Conservation (phyloP, 441 rosid genomes). For the Arabidopsis lyrata region DNA sequence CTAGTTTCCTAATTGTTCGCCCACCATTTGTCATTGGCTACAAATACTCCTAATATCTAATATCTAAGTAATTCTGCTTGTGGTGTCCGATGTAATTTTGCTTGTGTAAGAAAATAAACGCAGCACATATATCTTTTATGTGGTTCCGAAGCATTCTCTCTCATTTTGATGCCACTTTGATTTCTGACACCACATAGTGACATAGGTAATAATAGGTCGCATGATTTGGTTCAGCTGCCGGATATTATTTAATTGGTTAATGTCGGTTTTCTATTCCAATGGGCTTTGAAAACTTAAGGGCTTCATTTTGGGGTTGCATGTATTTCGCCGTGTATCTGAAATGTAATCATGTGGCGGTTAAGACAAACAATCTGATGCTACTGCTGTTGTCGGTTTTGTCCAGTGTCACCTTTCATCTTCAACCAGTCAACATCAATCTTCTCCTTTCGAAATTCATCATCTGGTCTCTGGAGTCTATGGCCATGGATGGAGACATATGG, state of each 20-base stretch:
- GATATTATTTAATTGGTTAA: neutral
- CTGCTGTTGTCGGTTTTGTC: neutral
- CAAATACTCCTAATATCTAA: neutral
- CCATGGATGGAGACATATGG: too few relatives aligned
- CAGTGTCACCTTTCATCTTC: neutral
- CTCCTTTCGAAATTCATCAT: too few relatives aligned
- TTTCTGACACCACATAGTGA: constrained; percentile 22
- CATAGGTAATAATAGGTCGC: neutral
- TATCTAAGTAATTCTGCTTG: neutral
- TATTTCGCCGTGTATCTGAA: neutral
- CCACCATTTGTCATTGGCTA: neutral
- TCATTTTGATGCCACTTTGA: constrained; percentile 8
- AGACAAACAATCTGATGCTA: constrained; percentile 8
- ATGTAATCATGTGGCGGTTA: neutral
- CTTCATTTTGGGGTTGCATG: neutral
- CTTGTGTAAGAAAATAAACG: neutral
- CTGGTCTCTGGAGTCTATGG: too few relatives aligned
- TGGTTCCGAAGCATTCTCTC: constrained; percentile 7
- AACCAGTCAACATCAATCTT: neutral
- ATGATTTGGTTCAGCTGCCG: neutral
- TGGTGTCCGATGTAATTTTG: neutral
- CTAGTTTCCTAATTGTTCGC: neutral
- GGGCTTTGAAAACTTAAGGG: neutral
- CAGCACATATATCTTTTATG: constrained; percentile 6
- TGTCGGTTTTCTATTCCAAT: neutral